Base-by-base conservation (phyloP, 1,139 yeast genomes). In the Hyphopichia khmerensis region DNA sequence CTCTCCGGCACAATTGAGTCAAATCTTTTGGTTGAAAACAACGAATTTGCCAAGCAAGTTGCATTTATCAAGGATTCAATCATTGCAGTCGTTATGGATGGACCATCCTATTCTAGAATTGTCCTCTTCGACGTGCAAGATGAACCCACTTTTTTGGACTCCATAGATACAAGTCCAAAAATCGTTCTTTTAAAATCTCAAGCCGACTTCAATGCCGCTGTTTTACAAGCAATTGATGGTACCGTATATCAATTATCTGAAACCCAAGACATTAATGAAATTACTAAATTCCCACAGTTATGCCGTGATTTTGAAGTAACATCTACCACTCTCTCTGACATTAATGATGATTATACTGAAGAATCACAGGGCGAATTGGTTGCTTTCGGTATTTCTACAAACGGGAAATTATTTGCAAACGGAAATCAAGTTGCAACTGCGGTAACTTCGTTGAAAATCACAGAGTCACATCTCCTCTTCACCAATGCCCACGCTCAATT, bases 401-500 rank as follows among this genome's bases (percentile, higher is more conserved):
- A 75, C 50, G 97, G 97, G 44, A 86, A 84, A 53, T 64, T 91
- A 15, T 90, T 72, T 60, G 84, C 84, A 5, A 82, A 85, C 51
- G 76, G 75, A 1, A 67, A 69, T 13, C 83, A 78, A 45, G 62
- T 93, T n/a, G 77, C 89, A 0, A 69, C 79, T 9, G 90, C 93
- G 9, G 95, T 89, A 5, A 91, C 98, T 0, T 91, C 98, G 0
- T 65, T 93, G 44, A 77, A 80, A 47, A 67, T 87, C 19, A 82
- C 96, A 0, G 91, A 84, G 40, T 72, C 81, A 1, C 87, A 87
- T 55, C 67, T 93, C 32, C 65, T 90, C 23, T 86, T 87, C 60
- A 93, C 99, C 0, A 91, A 96, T 2, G 95, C 95, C 3, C 95
- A 87, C 53, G 87, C 90, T 47, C 81, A 81, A 48, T 73, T 93